Evolutionary conservation across 495 filamentous ascomycete species (phyloP).

Genomic region (Trichoderma asperelloides): DNA sequence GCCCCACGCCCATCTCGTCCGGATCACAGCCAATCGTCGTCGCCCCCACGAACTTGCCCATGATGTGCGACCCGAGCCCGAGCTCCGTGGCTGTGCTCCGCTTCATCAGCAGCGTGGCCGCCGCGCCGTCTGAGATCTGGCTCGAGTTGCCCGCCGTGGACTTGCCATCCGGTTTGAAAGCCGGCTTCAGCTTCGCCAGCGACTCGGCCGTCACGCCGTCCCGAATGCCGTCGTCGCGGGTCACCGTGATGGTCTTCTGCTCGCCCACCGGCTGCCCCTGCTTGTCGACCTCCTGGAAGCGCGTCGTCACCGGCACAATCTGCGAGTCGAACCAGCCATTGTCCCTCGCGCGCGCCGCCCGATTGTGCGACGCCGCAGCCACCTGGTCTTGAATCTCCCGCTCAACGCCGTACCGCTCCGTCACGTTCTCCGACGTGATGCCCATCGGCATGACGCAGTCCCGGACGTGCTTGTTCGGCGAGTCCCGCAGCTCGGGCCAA

Average conservation of each 20-base stretch:
- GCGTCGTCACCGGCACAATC: constrained; percentile 65
- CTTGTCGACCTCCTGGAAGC: constrained; percentile 54
- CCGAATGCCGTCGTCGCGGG: constrained; percentile 75
- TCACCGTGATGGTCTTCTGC: constrained; percentile 43
- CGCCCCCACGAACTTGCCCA: constrained; percentile 71
- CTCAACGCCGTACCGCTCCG: constrained; percentile 62
- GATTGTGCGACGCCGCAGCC: constrained; percentile 60
- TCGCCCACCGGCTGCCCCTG: constrained; percentile 47
- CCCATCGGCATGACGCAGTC: constrained; percentile 96
- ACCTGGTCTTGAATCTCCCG: constrained; percentile 76
- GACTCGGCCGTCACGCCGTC: constrained; percentile 54
- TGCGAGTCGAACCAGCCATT: constrained; percentile 65
- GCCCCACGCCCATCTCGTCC: constrained; percentile 91
- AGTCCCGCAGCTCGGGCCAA: constrained; percentile 65
- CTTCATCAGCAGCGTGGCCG: constrained; percentile 73
- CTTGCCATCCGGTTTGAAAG: constrained; percentile 61
- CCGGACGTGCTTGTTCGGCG: constrained; percentile 54
- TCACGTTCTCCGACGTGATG: constrained; percentile 85
- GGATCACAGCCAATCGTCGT: constrained; percentile 67
- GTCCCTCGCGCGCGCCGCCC: constrained; percentile 59
- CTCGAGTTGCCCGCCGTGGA: constrained; percentile 82
- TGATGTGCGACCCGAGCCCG: constrained; percentile 57
- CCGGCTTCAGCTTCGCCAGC: constrained; percentile 73
- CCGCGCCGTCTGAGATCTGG: constrained; percentile 83
- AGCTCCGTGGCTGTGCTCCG: constrained; percentile 71